Conservation (phyloP, 1,139 yeast species). For the Arxiozyma telluris region DNA sequence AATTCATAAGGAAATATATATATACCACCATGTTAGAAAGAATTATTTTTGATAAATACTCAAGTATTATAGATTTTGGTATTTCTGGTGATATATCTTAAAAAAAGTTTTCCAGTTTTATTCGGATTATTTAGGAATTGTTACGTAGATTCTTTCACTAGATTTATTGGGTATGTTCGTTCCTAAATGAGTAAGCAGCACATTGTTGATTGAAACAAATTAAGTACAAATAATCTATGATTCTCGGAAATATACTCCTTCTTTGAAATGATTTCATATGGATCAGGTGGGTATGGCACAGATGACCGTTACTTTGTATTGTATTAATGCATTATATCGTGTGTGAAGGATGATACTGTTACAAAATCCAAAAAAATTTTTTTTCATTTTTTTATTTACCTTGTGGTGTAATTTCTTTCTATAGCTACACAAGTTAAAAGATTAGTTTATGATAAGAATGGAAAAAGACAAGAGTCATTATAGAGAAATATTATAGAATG, state of each 20-base stretch:
- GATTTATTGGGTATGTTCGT: constrained; percentile 88
- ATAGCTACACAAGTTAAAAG: no score
- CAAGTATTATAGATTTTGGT: constrained; percentile 79
- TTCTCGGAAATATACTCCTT: constrained; percentile 50
- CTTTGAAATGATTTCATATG: constrained; percentile 54
- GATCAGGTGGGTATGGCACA: constrained; percentile 70
- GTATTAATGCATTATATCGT: constrained; percentile 44
- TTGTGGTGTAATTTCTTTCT: constrained; percentile 82
- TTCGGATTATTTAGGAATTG: constrained; percentile 60
- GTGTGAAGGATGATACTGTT: constrained; percentile 44
- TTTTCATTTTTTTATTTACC: constrained; percentile 93
- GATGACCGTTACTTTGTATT: constrained; percentile 62
- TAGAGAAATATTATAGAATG: no score
- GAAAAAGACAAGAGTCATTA: no score
- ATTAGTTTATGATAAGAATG: no score
- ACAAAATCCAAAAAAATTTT: constrained; percentile 62
- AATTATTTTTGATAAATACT: constrained; percentile 43
- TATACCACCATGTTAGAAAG: background rate
- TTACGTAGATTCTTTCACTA: constrained; percentile 58
- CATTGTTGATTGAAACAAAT: constrained; percentile 55
- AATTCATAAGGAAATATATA: constrained; percentile 34
- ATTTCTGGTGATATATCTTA: constrained; percentile 88
- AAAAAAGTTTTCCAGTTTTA: constrained; percentile 82
- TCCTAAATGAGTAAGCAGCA: constrained; percentile 61
- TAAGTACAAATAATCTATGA: constrained; percentile 48